Percentiles rank a stretch among this genome's conserved stretches.
Evolutionary conservation across 257 asterid species (phyloP).

Genomic region (Gynochthodes officinalis): DNA sequence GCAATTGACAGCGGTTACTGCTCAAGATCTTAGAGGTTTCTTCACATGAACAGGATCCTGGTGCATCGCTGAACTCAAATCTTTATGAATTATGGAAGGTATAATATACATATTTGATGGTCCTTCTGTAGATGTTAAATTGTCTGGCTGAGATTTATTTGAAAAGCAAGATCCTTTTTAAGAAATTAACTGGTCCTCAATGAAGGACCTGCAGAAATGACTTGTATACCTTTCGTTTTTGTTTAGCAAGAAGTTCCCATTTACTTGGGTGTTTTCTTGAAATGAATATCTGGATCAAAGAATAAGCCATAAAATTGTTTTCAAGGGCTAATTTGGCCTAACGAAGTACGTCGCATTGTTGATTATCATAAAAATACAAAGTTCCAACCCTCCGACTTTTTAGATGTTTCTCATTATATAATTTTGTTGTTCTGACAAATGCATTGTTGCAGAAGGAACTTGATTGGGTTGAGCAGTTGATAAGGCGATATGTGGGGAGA

Average conservation of each 20-base stretch:
- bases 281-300: not conserved
- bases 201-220: not conserved
- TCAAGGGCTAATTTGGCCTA: not conserved
- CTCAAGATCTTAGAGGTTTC: constrained; percentile 52
- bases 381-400: constrained; percentile 10
- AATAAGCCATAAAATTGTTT: not conserved
- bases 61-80: constrained; percentile 37
- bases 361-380: not conserved
- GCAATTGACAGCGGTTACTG: constrained; percentile 55
- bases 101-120: constrained; percentile 11
- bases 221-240: not conserved
- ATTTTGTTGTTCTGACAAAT: constrained; percentile 24
- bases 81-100: constrained; percentile 69
- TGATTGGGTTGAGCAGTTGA: constrained; percentile 64
- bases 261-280: constrained; percentile 2
- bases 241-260: not conserved
- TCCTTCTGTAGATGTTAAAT: constrained; percentile 1
- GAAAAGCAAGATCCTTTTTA: not conserved
- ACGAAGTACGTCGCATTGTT: not conserved
- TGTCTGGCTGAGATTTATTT: not conserved
- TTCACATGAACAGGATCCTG: constrained; percentile 22
- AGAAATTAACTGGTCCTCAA: not conserved
- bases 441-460: constrained; percentile 66
- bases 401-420: not conserved
- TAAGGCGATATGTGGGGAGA: constrained; percentile 76